These are phyloP conservation scores for Ceratobasidium sp. DNA, from an alignment of 1,284 basidiomycete genomes.

Conservation along the genomic window DNA sequence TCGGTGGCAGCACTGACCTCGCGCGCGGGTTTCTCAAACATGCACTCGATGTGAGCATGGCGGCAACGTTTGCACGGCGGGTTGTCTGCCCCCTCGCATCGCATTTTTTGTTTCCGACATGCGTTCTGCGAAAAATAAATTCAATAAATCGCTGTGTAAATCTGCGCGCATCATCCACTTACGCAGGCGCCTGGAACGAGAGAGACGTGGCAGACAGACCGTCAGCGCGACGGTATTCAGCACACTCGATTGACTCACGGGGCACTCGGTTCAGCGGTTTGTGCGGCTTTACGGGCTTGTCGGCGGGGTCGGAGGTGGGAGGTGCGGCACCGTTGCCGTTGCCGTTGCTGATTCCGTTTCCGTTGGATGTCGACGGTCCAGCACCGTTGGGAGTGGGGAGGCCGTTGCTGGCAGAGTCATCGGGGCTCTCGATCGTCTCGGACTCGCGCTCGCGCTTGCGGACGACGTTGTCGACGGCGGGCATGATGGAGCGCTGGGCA, in stretches of 20 bases:
- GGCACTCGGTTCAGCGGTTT: constrained; percentile 83
- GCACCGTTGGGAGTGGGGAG: constrained; percentile 7
- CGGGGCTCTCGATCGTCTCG: constrained; percentile 25
- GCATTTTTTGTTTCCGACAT: constrained; percentile 86
- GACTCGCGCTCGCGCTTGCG: constrained; percentile 32
- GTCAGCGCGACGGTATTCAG: constrained; percentile 41
- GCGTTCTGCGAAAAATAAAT: constrained; percentile 64
- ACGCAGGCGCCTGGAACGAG: constrained; percentile 75
- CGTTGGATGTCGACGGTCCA: background rate
- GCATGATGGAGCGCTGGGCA: constrained; percentile 19
- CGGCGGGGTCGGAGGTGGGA: background rate
- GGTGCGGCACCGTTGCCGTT: no score
- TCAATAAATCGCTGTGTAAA: no score
- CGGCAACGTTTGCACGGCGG: constrained; percentile 90
- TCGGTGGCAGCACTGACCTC: constrained; percentile 84
- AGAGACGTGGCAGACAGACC: constrained; percentile 37
- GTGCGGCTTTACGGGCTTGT: constrained; percentile 60
- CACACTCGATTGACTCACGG: constrained; percentile 59
- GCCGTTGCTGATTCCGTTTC: no score
- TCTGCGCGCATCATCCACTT: constrained; percentile 48
- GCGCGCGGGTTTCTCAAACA: constrained; percentile 88
- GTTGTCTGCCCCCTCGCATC: constrained; percentile 88
- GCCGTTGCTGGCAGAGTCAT: constrained; percentile 12
- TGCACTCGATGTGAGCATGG: constrained; percentile 82
- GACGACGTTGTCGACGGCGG: constrained; percentile 12